phyloP scores from a whole-genome alignment of 2,329 filamentous ascomycete genomes.

The Cladophialophora yegresii region DNA sequence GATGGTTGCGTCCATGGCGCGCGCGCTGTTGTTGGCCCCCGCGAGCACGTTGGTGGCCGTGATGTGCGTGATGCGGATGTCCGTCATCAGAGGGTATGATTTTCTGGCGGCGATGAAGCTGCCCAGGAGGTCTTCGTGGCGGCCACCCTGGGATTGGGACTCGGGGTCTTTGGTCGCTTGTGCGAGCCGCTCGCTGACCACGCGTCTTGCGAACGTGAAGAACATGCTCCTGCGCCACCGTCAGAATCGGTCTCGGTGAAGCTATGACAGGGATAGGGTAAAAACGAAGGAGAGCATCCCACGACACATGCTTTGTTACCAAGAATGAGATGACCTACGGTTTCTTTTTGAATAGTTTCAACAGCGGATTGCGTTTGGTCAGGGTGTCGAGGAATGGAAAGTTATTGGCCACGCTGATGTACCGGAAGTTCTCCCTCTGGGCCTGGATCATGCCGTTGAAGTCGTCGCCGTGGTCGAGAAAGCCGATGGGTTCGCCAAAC shows the following conservation, averaged over 20 bases:
- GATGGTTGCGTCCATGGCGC: constrained; percentile 16
- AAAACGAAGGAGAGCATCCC: no score
- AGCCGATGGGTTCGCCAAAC: constrained; percentile 13
- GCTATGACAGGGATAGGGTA: background rate
- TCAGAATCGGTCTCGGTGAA: background rate
- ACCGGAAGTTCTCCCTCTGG: constrained; percentile 13
- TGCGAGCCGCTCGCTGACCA: constrained; percentile 10
- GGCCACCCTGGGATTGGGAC: background rate
- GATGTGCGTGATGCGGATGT: constrained; percentile 10
- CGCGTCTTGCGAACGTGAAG: constrained; percentile 12
- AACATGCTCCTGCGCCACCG: constrained; percentile 8
- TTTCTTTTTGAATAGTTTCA: constrained; percentile 9
- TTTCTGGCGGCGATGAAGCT: constrained; percentile 15
- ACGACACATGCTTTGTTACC: background rate
- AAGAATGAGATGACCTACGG: background rate
- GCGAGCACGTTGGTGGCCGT: constrained; percentile 16
- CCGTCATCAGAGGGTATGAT: constrained; percentile 9
- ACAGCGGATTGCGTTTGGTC: constrained; percentile 11
- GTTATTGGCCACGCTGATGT: constrained; percentile 17
- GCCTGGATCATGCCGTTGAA: constrained; percentile 18
- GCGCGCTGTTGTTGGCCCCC: constrained; percentile 11
- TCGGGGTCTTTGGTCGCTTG: constrained; percentile 6
- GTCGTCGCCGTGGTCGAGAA: constrained; percentile 12
- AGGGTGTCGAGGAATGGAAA: constrained; percentile 9
- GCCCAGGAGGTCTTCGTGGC: constrained; percentile 11